Conservation (phyloP, 73 alveolate genomes). For the Paraurostyla sp. region DNA sequence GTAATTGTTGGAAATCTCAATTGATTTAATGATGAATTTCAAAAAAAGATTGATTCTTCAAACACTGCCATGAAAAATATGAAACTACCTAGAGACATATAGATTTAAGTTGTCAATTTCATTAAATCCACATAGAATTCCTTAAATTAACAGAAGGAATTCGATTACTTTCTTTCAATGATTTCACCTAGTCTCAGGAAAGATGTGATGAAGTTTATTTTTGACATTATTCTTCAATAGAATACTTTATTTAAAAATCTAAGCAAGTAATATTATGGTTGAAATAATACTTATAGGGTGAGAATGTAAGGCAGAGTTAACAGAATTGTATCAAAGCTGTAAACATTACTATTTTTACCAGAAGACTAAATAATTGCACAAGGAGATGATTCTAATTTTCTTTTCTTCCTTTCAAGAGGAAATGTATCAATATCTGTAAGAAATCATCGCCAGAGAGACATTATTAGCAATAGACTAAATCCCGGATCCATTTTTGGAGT, state of each 20-base stretch:
- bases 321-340: background rate
- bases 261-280: background rate
- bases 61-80: conserved; percentile 81
- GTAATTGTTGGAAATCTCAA: conserved; percentile 59
- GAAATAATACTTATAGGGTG: conserved; percentile 14
- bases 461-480: background rate
- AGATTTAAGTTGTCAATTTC: conserved; percentile 43
- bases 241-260: conserved; percentile 53
- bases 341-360: conserved; percentile 59
- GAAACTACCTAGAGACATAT: conserved; percentile 67
- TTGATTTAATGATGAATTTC: background rate
- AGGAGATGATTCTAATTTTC: conserved; percentile 55
- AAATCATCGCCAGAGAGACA: conserved; percentile 21
- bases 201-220: conserved; percentile 63
- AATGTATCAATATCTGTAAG: background rate
- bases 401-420: conserved; percentile 77
- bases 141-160: conserved; percentile 69
- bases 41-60: conserved; percentile 17
- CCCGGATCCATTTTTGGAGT: conserved; percentile 27
- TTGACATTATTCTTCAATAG: conserved; percentile 19
- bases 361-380: conserved; percentile 71
- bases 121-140: conserved; percentile 63
- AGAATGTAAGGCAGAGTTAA: background rate
- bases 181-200: conserved; percentile 76
- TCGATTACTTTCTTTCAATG: conserved; percentile 57